Evolutionary conservation across 2,329 filamentous ascomycete genomes (phyloP).

Genomic region (Aspergillus eucalypticola): DNA sequence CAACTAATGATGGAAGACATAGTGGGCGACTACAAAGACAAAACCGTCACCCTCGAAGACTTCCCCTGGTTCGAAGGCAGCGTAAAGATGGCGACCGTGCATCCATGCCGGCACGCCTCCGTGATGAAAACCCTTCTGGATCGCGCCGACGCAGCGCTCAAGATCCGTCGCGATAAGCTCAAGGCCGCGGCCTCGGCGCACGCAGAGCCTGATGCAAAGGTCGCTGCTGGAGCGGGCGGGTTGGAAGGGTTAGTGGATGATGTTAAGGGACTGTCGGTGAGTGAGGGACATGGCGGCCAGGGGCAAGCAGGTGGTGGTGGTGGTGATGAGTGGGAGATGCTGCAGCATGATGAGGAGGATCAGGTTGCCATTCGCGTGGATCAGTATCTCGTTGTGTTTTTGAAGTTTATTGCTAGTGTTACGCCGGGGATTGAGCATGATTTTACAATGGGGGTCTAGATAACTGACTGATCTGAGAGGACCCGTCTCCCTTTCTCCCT

Average conservation of each 20-base stretch:
- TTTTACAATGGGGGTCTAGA: conserved; percentile 90
- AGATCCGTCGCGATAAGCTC: conserved; percentile 81
- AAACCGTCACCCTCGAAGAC: conserved; percentile 96
- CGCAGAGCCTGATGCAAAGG: conserved; percentile 20
- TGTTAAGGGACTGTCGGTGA: conserved; percentile 64
- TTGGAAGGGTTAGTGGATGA: conserved; percentile 87
- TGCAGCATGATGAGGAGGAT: conserved; percentile 51
- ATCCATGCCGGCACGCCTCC: conserved; percentile 94
- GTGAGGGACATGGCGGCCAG: conserved; percentile 40
- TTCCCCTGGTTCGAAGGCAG: conserved; percentile 91
- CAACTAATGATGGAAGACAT: conserved; percentile 95
- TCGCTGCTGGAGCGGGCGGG: conserved; percentile 51
- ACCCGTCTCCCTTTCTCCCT: no score
- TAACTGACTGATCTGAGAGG: background rate
- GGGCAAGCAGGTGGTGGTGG: conserved; percentile 49
- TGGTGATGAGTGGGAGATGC: conserved; percentile 66
- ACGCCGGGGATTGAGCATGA: conserved; percentile 97
- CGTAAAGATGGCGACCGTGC: conserved; percentile 94
- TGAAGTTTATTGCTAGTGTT: conserved; percentile 78
- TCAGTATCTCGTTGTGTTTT: conserved; percentile 54
- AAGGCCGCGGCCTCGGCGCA: conserved; percentile 61
- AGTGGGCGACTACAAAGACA: conserved; percentile 94
- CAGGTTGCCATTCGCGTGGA: conserved; percentile 53
- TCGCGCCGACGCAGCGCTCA: conserved; percentile 88
- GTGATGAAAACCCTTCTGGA: conserved; percentile 98